Evolutionary conservation across 768 basidiomycete genomes (phyloP).

Genomic region (Mycena chlorophos): DNA sequence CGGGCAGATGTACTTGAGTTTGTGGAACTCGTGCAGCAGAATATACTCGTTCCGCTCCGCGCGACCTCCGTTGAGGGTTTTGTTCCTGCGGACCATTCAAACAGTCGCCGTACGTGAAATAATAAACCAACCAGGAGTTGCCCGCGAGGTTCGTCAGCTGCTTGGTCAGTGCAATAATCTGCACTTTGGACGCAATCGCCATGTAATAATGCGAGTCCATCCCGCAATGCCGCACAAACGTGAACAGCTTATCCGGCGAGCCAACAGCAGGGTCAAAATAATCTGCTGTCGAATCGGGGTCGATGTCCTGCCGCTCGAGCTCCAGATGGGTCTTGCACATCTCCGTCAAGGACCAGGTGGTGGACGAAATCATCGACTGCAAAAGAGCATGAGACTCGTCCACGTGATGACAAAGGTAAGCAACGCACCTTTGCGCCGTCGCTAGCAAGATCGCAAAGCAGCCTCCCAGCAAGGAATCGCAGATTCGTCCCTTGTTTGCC

Average conservation of each 20-base stretch:
- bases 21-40: conserved; percentile 95
- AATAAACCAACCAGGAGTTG: conserved; percentile 75
- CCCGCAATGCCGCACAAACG: conserved; percentile 91
- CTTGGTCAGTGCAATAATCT: conserved; percentile 87
- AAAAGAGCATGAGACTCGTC: conserved; percentile 1
- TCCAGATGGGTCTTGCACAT: conserved; percentile 93
- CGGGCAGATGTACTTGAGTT: conserved; percentile 92
- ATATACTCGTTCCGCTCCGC: conserved; percentile 99
- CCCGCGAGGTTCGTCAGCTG: conserved; percentile 96
- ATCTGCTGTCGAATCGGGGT: conserved; percentile 89
- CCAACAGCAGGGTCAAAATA: conserved; percentile 86
- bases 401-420: not conserved
- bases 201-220: conserved; percentile 96
- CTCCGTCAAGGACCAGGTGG: conserved; percentile 97
- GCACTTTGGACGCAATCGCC: conserved; percentile 93
- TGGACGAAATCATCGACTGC: conserved; percentile 98
- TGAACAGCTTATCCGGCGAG: conserved; percentile 74
- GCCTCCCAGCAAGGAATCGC: conserved; percentile 77
- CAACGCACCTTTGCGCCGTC: conserved; percentile 86
- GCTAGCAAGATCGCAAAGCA: conserved; percentile 91
- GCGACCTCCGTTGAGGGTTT: conserved; percentile 94
- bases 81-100: conserved; percentile 65
- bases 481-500: conserved; percentile 84
- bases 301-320: conserved; percentile 87
- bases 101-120: not conserved